Evolutionary conservation across 2,329 filamentous ascomycete species (phyloP), one percentile per base, ranked within the genome.

Genomic region (Pseudogymnoascus verrucosus): DNA sequence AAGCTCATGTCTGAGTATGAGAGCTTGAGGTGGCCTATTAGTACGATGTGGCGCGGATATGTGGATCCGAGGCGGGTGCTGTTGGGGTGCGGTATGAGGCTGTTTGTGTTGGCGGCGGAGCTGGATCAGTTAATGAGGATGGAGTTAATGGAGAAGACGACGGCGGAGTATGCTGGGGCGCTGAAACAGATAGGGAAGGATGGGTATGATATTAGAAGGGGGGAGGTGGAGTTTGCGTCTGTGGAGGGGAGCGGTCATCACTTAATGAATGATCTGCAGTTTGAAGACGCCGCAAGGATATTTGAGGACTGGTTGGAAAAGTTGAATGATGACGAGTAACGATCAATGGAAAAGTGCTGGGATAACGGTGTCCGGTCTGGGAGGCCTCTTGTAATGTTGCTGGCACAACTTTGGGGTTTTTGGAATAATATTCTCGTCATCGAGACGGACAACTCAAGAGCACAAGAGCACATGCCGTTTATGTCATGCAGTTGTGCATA

Each of bases 21-120:
- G 64, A 76, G 73, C 34, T 75, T 78, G 71, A 67, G 73, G 39
- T 80, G 76, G 77, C 74, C 77, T 5, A 63, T 76, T 34, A 73
- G 75, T 14, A 73, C 75, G 63, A 72, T 78, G 42, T 67, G 68
- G 8, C 67, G 69, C 28, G 54, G 54, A 16, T 75, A 77, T 65
- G 73, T 76, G 21, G 72, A 72, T 21, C 71, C 71, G 1, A 61
- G 67, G 19, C 73, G 74, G 44, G 72, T 78, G 0, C 59, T 77
- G 1, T 63, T 64, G 19, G 70, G 67, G 6, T 63, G 64, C 5
- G 42, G 62, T 28, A 63, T 64, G 21, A 66, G 65, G 51, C 51
- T 74, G 44, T 64, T 71, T 12, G 63, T 72, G 16, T 59, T 70
- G 40, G 70, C 68, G 37, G 72, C 68, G 0, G 64, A 65, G 21